phyloP scores from a whole-genome alignment of 2,329 filamentous ascomycete genomes.

The Colletotrichum euphorbiae region DNA sequence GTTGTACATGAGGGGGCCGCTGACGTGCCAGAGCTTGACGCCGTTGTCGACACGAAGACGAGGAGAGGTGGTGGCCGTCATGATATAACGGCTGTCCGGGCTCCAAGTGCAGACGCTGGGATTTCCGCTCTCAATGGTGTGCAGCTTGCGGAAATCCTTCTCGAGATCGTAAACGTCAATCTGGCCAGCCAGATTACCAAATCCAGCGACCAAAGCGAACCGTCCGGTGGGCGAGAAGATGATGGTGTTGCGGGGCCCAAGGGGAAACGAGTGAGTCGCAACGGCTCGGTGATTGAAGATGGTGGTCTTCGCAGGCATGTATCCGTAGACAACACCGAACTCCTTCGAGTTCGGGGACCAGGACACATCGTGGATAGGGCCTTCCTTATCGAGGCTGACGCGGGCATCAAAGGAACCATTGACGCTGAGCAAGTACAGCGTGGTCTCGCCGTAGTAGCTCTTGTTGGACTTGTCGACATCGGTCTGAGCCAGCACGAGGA shows the following conservation, averaged over 20 bases:
- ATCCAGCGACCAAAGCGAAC: conserved; percentile 93
- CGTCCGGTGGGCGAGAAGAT: conserved; percentile 93
- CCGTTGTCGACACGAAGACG: conserved; percentile 97
- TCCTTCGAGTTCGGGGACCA: conserved; percentile 99
- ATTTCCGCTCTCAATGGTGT: conserved; percentile 94
- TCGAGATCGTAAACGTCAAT: conserved; percentile 98
- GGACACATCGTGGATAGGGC: conserved; percentile 96
- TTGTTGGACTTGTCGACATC: conserved; percentile 98
- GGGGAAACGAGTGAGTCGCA: conserved; percentile 84
- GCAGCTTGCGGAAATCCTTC: conserved; percentile 92
- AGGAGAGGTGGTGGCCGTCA: conserved; percentile 97
- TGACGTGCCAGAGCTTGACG: conserved; percentile 93
- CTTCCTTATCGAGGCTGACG: conserved; percentile 93
- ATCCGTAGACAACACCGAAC: conserved; percentile 97
- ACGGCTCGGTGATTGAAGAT: conserved; percentile 94
- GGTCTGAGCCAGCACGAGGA: conserved; percentile 96
- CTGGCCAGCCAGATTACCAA: conserved; percentile 96
- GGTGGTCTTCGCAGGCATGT: conserved; percentile 98
- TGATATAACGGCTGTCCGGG: conserved; percentile 92
- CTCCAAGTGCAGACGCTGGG: conserved; percentile 98
- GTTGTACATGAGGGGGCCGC: conserved; percentile 91
- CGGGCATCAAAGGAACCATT: conserved; percentile 93
- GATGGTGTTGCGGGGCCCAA: conserved; percentile 93
- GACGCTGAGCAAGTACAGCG: conserved; percentile 92
- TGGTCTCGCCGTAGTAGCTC: conserved; percentile 99